A percentile compares a stretch with the other conserved stretches of the same genome.
These are phyloP conservation scores for Penicillium paxilli DNA, from an alignment of 495 filamentous ascomycete genomes.

Conservation along the genomic window DNA sequence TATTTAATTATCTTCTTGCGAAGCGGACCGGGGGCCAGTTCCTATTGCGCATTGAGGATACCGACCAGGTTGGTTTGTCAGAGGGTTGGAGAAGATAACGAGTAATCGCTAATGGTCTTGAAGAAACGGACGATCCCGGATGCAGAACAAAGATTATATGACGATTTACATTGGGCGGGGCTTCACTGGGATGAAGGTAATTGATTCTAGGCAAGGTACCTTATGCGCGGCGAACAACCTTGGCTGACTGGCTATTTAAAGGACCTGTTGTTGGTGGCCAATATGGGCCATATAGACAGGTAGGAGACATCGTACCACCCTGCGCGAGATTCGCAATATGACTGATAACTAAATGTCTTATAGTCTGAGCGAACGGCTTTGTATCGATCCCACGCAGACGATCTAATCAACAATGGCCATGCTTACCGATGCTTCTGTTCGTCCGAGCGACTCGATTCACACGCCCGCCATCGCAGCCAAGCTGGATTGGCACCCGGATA, in stretches of 20 bases:
- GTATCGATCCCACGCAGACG: conserved; percentile 71
- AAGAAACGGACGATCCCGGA: conserved; percentile 76
- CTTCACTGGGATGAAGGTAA: conserved; percentile 91
- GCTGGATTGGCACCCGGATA: conserved; percentile 67
- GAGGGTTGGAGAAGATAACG: too few relatives aligned
- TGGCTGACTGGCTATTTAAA: conserved; percentile 26
- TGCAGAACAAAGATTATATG: conserved; percentile 72
- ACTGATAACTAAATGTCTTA: conserved; percentile 5
- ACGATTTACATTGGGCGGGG: conserved; percentile 86
- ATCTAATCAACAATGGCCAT: conserved; percentile 66
- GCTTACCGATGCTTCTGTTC: conserved; percentile 96
- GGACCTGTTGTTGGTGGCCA: conserved; percentile 78
- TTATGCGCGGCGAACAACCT: neutral
- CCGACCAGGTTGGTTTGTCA: conserved; percentile 78
- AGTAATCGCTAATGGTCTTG: too few relatives aligned
- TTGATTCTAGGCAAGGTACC: neutral
- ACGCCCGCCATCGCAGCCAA: conserved; percentile 59
- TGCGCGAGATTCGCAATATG: neutral
- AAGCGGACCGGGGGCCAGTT: conserved; percentile 91
- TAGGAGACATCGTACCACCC: conserved; percentile 33
- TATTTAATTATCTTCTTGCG: conserved; percentile 90
- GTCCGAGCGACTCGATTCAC: conserved; percentile 62
- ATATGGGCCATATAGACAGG: conserved; percentile 85
- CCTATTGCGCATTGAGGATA: conserved; percentile 89
- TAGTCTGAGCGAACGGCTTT: conserved; percentile 78